Percentiles rank a stretch among this genome's conserved stretches.
These are phyloP conservation scores for Rosa persica DNA, from an alignment of 306 rosid species.

Conservation along the genomic window DNA sequence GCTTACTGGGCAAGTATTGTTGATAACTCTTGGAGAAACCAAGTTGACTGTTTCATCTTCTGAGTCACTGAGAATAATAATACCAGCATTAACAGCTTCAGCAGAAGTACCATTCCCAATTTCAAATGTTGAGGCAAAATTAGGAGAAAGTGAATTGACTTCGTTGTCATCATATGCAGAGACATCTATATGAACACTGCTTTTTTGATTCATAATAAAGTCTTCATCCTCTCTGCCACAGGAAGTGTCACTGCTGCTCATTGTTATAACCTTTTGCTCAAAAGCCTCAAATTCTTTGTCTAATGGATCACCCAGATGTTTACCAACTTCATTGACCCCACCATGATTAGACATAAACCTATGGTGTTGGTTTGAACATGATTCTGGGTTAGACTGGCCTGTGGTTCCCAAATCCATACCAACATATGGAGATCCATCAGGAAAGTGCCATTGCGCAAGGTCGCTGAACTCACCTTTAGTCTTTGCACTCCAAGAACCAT, in stretches of 20 bases:
- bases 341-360: not conserved
- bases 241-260: conserved; percentile 25
- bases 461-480: conserved; percentile 21
- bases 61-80: conserved; percentile 23
- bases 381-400: conserved; percentile 13
- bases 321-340: conserved; percentile 6
- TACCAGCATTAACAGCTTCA: not conserved
- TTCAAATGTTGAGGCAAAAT: conserved; percentile 1
- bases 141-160: conserved; percentile 13
- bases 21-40: conserved; percentile 4
- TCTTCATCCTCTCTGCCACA: conserved; percentile 13
- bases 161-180: not conserved
- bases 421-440: conserved; percentile 22
- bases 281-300: conserved; percentile 5
- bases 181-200: conserved; percentile 12
- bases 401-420: conserved; percentile 6
- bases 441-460: conserved; percentile 25
- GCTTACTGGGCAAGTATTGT: conserved; percentile 12
- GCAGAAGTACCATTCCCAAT: conserved; percentile 12
- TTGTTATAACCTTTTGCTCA: conserved; percentile 17
- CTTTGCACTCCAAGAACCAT: conserved; percentile 27
- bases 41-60: conserved; percentile 23
- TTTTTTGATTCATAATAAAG: not conserved
- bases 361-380: conserved; percentile 1
- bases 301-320: not conserved